phyloP scores from a whole-genome alignment of 1,139 yeast species.

The Lodderomyces pseudojiufengensis region DNA sequence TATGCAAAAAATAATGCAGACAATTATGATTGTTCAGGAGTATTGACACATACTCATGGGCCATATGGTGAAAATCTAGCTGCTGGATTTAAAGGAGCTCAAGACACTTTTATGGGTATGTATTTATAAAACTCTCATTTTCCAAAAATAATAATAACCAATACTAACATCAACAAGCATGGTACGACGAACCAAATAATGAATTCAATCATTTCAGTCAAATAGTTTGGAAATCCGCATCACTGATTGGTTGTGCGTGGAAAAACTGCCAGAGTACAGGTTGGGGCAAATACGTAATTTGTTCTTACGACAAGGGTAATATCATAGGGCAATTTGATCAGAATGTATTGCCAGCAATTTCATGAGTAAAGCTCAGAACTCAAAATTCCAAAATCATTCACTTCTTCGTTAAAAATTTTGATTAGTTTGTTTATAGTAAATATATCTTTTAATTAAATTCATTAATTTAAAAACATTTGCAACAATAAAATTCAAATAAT shows the following conservation, averaged over 20 bases:
- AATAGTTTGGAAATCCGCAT: constrained; percentile 72
- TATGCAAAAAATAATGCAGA: constrained; percentile 67
- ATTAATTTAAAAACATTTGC: too few relatives aligned
- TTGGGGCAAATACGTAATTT: constrained; percentile 20
- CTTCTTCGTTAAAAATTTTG: too few relatives aligned
- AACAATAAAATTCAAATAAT: too few relatives aligned
- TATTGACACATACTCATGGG: constrained; percentile 70
- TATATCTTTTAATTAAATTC: too few relatives aligned
- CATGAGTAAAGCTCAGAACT: constrained; percentile 10
- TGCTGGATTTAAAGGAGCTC: constrained; percentile 57
- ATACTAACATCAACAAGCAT: too few relatives aligned
- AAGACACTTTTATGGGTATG: constrained; percentile 43
- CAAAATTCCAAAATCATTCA: too few relatives aligned
- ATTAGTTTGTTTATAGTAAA: too few relatives aligned
- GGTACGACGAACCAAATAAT: too few relatives aligned
- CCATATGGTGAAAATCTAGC: constrained; percentile 87
- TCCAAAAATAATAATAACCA: constrained; percentile 1
- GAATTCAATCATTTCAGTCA: constrained; percentile 85
- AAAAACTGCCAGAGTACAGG: constrained; percentile 44
- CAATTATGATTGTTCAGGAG: constrained; percentile 64
- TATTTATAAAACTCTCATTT: too few relatives aligned
- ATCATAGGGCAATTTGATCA: constrained; percentile 37
- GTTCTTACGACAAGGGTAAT: constrained; percentile 6
- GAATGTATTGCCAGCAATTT: constrained; percentile 54
- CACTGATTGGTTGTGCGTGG: constrained; percentile 73